A percentile compares a stretch with the other conserved stretches of the same genome.
Conservation (phyloP, 805 yeast species). For the Maudiozyma barnettii region DNA sequence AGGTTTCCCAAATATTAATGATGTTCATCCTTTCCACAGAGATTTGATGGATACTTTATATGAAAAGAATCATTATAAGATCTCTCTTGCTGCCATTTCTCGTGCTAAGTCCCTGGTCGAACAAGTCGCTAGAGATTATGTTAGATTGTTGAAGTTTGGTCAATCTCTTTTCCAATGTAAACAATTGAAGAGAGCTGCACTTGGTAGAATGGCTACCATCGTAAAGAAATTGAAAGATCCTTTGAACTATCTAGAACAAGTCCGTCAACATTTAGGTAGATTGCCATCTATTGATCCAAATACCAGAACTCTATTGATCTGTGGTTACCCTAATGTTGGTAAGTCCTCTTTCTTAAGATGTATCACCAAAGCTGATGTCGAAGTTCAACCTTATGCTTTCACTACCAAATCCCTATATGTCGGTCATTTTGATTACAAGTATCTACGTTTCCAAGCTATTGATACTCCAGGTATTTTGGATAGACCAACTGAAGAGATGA, state of each 20-base stretch:
- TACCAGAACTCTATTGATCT: conserved; percentile 91
- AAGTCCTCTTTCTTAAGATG: conserved; percentile 89
- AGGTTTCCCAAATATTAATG: conserved; percentile 94
- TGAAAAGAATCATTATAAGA: conserved; percentile 96
- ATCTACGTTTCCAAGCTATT: conserved; percentile 94
- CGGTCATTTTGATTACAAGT: conserved; percentile 98
- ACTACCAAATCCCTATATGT: conserved; percentile 95
- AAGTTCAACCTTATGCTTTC: conserved; percentile 98
- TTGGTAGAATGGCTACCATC: conserved; percentile 99
- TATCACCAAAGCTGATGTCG: conserved; percentile 97
- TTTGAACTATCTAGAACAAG: conserved; percentile 88
- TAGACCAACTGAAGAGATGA: conserved; percentile 99
- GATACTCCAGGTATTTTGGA: conserved; percentile 99
- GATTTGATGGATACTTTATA: conserved; percentile 96
- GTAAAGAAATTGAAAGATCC: conserved; percentile 93
- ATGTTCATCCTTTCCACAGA: conserved; percentile 96
- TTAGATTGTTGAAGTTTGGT: conserved; percentile 88
- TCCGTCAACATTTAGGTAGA: conserved; percentile 98
- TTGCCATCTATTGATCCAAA: conserved; percentile 97
- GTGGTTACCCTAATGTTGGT: conserved; percentile 99
- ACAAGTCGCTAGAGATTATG: conserved; percentile 93
- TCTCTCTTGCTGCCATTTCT: conserved; percentile 88
- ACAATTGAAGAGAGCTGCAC: conserved; percentile 95
- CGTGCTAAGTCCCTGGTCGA: conserved; percentile 90
- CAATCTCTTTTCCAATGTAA: conserved; percentile 98